A percentile compares a stretch with the other conserved stretches of the same genome.
Conservation (phyloP, 331 rosid genomes). For the Acacia pycnantha region DNA sequence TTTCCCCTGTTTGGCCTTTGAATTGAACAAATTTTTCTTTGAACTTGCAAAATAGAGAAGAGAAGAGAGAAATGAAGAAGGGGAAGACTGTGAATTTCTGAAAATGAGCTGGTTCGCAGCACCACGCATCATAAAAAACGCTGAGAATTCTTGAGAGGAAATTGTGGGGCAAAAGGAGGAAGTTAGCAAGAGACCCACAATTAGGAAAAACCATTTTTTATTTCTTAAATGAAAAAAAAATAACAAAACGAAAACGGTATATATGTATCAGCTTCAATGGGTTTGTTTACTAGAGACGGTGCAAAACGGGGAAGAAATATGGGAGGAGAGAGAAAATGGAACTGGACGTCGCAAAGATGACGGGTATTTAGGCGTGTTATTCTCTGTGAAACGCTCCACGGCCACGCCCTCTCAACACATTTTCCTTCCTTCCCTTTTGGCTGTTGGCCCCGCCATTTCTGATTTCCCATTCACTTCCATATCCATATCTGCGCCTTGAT, state of each 20-base stretch:
- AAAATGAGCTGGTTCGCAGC: conserved; percentile 43
- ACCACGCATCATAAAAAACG: conserved; percentile 38
- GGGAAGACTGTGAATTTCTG: conserved; percentile 30
- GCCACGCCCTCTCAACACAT: neutral
- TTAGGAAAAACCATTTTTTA: conserved; percentile 43
- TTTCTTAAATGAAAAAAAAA: conserved; percentile 17
- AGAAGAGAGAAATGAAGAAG: neutral
- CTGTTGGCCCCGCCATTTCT: neutral
- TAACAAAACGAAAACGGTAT: conserved; percentile 19
- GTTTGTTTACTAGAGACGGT: conserved; percentile 19
- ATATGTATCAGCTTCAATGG: neutral
- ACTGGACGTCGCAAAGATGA: conserved; percentile 41
- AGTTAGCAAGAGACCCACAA: conserved; percentile 42
- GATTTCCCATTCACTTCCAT: neutral
- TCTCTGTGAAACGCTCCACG: neutral
- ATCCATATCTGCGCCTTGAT: neutral
- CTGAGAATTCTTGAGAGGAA: conserved; percentile 49
- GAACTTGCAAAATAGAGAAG: conserved; percentile 18
- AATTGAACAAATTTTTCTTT: conserved; percentile 11
- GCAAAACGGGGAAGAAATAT: conserved; percentile 25
- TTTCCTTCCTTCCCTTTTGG: neutral
- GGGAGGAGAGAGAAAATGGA: conserved; percentile 31
- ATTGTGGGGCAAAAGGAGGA: conserved; percentile 50
- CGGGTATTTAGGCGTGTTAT: conserved; percentile 31
- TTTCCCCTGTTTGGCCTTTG: conserved; percentile 18